A percentile compares a stretch with the other conserved stretches of the same genome.
Conservation (phyloP, 805 yeast genomes). For the Cyberlindnera japonica region DNA sequence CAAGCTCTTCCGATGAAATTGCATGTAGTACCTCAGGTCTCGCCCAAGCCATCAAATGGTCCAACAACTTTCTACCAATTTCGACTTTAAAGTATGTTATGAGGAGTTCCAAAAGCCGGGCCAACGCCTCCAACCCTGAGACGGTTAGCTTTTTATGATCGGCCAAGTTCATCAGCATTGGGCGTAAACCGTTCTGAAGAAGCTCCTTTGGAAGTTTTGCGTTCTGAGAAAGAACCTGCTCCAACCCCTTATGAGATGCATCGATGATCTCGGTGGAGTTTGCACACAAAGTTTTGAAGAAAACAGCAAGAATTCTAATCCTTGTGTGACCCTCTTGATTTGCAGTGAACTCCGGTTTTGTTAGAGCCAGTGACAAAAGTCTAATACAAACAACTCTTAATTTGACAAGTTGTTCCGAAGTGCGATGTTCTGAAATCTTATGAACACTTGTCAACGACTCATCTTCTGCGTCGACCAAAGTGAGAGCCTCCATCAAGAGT, state of each 20-base stretch:
- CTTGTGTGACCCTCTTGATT: conserved; percentile 76
- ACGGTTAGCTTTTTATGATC: conserved; percentile 90
- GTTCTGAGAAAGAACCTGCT: conserved; percentile 77
- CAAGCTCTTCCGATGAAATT: conserved; percentile 75
- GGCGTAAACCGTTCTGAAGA: conserved; percentile 91
- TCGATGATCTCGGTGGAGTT: conserved; percentile 83
- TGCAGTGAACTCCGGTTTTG: conserved; percentile 77
- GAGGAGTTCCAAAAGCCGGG: conserved; percentile 77
- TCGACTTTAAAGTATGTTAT: conserved; percentile 95
- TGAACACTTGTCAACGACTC: conserved; percentile 89
- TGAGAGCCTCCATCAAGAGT: conserved; percentile 82
- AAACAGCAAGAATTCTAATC: conserved; percentile 84
- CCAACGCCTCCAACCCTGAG: conserved; percentile 86
- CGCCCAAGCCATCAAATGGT: conserved; percentile 95
- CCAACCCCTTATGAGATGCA: conserved; percentile 88
- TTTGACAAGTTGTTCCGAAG: conserved; percentile 83
- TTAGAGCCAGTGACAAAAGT: conserved; percentile 74
- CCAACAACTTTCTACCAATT: conserved; percentile 87
- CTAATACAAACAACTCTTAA: conserved; percentile 87
- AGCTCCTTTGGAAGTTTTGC: conserved; percentile 90
- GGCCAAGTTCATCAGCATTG: conserved; percentile 91
- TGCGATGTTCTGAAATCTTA: conserved; percentile 78
- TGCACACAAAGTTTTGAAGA: conserved; percentile 88
- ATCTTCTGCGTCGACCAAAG: conserved; percentile 96
- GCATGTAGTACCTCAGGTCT: conserved; percentile 73